Evolutionary conservation across 108 stramenopile species (phyloP).

Genomic region (Nitzschia inconspicua): DNA sequence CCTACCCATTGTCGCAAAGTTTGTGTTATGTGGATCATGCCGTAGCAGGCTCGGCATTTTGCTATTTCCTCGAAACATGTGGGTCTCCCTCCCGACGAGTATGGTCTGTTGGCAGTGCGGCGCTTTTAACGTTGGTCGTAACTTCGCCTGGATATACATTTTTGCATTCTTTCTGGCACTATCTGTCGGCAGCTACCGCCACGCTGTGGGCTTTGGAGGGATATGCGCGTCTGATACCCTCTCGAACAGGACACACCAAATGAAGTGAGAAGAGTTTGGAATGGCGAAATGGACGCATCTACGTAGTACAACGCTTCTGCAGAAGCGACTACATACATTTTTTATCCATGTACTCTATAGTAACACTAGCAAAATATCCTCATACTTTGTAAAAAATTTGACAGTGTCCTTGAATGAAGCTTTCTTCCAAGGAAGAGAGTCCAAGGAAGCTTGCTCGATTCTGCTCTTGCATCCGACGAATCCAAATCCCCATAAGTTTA

Average conservation of each 20-base stretch:
- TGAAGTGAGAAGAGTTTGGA: no score
- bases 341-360: no score
- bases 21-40: constrained; percentile 48
- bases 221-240: no score
- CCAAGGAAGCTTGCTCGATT: no score
- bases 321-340: no score
- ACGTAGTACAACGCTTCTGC: no score
- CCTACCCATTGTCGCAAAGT: constrained; percentile 24
- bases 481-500: background rate
- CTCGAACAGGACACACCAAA: no score
- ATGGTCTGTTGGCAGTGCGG: constrained; percentile 22
- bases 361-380: no score
- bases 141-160: constrained; percentile 24
- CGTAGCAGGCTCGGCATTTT: constrained; percentile 29
- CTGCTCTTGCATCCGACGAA: background rate
- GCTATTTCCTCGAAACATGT: constrained; percentile 36
- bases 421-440: no score
- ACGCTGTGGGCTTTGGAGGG: constrained; percentile 38
- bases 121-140: constrained; percentile 7
- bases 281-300: no score
- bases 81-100: constrained; percentile 25
- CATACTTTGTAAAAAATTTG: no score
- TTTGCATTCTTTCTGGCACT: constrained; percentile 45
- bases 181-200: constrained; percentile 32
- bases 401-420: no score